A percentile compares a stretch with the other conserved stretches of the same genome.
These are phyloP conservation scores for Curvularia sp. DNA, from an alignment of 2,329 filamentous ascomycete species.

Conservation along the genomic window DNA sequence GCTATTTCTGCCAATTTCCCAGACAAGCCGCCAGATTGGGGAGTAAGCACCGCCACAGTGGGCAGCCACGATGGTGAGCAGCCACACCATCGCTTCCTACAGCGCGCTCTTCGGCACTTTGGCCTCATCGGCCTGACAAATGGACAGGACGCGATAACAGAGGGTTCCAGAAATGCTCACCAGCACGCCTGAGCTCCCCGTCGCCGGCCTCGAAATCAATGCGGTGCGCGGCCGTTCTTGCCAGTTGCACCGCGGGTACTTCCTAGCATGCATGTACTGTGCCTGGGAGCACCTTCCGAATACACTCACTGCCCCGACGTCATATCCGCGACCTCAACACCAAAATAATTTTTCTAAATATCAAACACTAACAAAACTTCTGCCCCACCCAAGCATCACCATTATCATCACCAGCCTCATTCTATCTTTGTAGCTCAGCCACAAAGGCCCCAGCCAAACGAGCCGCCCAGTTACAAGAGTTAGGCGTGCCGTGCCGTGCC, in stretches of 20 bases:
- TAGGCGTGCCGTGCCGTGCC: conserved; percentile 15
- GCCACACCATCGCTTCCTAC: conserved; percentile 20
- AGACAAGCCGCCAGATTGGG: conserved; percentile 2
- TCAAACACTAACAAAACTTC: neutral
- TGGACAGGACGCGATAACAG: neutral
- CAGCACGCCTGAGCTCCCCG: neutral
- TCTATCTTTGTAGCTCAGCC: conserved; percentile 12
- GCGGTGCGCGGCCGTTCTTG: neutral
- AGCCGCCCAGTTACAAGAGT: neutral
- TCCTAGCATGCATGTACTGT: neutral
- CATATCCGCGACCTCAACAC: neutral
- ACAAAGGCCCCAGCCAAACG: conserved; percentile 6
- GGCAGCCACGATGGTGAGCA: conserved; percentile 35
- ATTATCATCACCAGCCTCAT: conserved; percentile 1
- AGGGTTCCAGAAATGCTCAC: neutral
- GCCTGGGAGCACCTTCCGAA: neutral
- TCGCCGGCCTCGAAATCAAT: neutral
- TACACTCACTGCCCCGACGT: neutral
- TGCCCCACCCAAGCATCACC: neutral
- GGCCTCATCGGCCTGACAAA: neutral
- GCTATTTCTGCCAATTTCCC: conserved; percentile 9
- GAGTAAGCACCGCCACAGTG: conserved; percentile 27
- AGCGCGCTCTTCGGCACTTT: neutral
- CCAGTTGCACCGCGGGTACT: neutral
- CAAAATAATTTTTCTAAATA: neutral